A percentile compares a stretch with the other conserved stretches of the same genome.
These are phyloP conservation scores for Endotrypanum monterogeii DNA, from an alignment of 208 protist species.

Conservation along the genomic window DNA sequence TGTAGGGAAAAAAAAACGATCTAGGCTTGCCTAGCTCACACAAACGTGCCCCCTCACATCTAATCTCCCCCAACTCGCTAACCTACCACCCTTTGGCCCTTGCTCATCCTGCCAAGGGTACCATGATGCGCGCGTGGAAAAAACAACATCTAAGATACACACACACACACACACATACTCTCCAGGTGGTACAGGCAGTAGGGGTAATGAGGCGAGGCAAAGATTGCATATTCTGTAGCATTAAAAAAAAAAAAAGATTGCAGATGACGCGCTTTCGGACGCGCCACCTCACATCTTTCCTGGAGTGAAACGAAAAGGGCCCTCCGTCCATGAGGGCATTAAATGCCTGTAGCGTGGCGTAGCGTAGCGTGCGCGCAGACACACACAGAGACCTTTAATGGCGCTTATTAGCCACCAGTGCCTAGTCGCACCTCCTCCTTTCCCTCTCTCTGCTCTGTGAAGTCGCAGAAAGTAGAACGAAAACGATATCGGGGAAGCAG, in stretches of 20 bases:
- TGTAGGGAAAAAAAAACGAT: neutral
- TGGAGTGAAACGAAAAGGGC: neutral
- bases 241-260: too few relatives aligned
- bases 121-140: neutral
- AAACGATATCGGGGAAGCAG: neutral
- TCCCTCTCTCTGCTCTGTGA: neutral
- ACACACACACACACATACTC: neutral
- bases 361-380: too few relatives aligned
- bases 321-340: neutral
- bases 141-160: too few relatives aligned
- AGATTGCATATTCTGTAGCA: too few relatives aligned
- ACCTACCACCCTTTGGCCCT: neutral
- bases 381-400: neutral
- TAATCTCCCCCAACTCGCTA: neutral
- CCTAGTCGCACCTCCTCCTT: neutral
- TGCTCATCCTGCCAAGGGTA: neutral
- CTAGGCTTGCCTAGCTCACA: neutral
- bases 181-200: neutral
- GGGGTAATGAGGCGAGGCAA: neutral
- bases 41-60: neutral
- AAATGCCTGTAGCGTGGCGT: neutral
- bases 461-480: neutral
- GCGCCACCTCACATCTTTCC: neutral
- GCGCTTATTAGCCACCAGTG: neutral
- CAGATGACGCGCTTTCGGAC: neutral